Base-by-base conservation (phyloP, 495 filamentous ascomycete genomes). In the Aspergillus mulundensis region DNA sequence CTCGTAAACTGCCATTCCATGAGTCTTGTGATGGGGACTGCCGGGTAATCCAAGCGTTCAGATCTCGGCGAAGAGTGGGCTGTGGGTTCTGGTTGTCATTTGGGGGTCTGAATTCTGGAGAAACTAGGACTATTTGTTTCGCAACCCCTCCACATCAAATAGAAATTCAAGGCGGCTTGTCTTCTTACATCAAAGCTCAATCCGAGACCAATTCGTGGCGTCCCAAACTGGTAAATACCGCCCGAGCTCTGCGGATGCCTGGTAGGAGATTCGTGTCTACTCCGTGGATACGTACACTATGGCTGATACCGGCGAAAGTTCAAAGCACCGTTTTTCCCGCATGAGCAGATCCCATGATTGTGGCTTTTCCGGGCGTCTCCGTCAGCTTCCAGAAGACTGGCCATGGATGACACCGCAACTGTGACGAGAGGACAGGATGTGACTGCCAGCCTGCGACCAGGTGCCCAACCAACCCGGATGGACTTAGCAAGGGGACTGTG, bases 201-300 rank as follows among this genome's bases (percentile, higher is more conserved):
- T 56, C 53, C 48, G 56, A 51, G 30, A 50, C 34, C 50, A 52
- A 43, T 57, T 64, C 58, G 54, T 56, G 56, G 25, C 39, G 40
- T 58, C 62, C 58, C 19, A 61, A 64, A 50, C 19, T 38, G 58
- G 58, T 46, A 61, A 64, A 56, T 41, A 50, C 61, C 47, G 56
- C 59, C 58, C 55, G 48, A 59, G 54, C 41, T 36, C 49, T 52
- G 38, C n/a, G 38, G 38, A 40, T 11, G 32, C 12, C 32, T 36
- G 8, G 32, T 28, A 14, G 11, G 32, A 15, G 32, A 36, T 14
- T 36, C 32, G 32, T 15, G 32, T 36, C 32, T 36, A 36, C 32
- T 36, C 11, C 5, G 25, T 28, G 25, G 8, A 28, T 36, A 36
- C 12, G 3, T 10, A 10, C 5, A 30, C 32, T 36, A 36, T 36